phyloP scores from a whole-genome alignment of 106 monocot species.

The Acorus calamus region DNA sequence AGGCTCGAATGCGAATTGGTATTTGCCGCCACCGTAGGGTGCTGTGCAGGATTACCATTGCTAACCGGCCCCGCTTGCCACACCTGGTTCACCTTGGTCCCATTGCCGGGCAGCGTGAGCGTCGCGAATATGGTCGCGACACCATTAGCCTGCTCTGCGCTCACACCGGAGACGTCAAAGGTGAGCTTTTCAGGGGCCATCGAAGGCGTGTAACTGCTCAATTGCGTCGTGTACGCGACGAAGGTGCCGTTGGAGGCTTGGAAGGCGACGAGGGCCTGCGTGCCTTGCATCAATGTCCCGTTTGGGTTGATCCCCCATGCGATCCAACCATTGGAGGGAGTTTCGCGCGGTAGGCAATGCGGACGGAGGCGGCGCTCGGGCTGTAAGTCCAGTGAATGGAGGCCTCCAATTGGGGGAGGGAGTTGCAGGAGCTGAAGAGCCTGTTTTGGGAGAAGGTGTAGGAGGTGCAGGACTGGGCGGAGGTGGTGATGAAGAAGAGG shows the following conservation, averaged over 20 bases:
- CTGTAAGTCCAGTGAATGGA: conserved; percentile 73
- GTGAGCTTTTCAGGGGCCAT: conserved; percentile 8
- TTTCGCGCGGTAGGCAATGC: conserved; percentile 66
- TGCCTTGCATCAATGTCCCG: conserved; percentile 37
- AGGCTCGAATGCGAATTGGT: background rate
- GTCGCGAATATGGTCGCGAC: conserved; percentile 24
- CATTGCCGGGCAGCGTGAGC: conserved; percentile 10
- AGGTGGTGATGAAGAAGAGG: no score
- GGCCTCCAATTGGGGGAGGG: background rate
- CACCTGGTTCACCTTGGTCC: conserved; percentile 14
- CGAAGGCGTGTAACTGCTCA: conserved; percentile 1
- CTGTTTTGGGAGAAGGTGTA: no score
- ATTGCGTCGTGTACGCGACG: conserved; percentile 18
- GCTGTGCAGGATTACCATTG: no score
- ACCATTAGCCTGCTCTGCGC: conserved; percentile 9
- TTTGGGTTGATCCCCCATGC: conserved; percentile 71
- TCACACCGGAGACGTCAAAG: conserved; percentile 5
- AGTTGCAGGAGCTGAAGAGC: no score
- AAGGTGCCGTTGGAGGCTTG: conserved; percentile 7
- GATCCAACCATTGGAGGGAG: conserved; percentile 45
- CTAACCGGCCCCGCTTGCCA: conserved; percentile 16
- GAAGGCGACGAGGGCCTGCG: conserved; percentile 61
- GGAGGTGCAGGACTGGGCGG: no score
- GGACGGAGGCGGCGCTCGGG: conserved; percentile 32
- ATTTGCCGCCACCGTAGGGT: no score